Evolutionary conservation across 1,139 yeast species (phyloP).

Genomic region (Yamadazyma jaroonii): DNA sequence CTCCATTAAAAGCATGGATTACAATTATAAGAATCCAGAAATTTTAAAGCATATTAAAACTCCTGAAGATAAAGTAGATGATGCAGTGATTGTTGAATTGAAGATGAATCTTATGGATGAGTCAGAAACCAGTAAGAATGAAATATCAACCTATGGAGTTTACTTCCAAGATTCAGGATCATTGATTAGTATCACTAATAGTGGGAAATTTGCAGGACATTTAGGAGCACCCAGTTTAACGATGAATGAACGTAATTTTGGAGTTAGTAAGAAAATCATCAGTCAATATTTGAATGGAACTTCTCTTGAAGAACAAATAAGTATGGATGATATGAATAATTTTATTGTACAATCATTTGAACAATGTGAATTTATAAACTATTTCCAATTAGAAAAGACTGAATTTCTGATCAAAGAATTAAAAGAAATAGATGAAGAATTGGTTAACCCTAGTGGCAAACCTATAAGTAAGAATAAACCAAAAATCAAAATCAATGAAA

Average conservation of each 20-base stretch:
- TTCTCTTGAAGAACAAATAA: slow-evolving; percentile 29
- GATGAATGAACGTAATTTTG: slow-evolving; percentile 42
- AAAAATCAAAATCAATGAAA: slow-evolving; percentile 47
- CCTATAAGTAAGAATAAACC: slow-evolving; percentile 64
- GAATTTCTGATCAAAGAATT: slow-evolving; percentile 51
- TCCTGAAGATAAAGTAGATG: slow-evolving; percentile 20
- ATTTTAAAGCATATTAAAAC: slow-evolving; percentile 16
- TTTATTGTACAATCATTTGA: slow-evolving; percentile 32
- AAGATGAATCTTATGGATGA: slow-evolving; percentile 32
- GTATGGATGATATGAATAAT: slow-evolving; percentile 38
- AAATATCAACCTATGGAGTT: slow-evolving; percentile 56
- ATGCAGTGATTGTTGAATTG: slow-evolving; percentile 30
- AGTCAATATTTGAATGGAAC: slow-evolving; percentile 41
- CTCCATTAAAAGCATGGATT: slow-evolving; percentile 21
- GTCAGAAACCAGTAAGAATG: slow-evolving; percentile 43
- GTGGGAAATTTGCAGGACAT: slow-evolving; percentile 71
- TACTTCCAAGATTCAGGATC: slow-evolving; percentile 74
- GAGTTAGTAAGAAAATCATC: slow-evolving; percentile 34
- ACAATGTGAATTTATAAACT: slow-evolving; percentile 73
- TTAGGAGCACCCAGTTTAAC: slow-evolving; percentile 59
- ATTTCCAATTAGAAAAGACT: slow-evolving; percentile 66
- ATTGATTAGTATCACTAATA: slow-evolving; percentile 57
- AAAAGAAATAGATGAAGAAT: slow-evolving; percentile 65
- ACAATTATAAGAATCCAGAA: slow-evolving; percentile 22
- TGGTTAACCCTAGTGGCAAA: slow-evolving; percentile 67